Evolutionary conservation across 225 moss, liverwort and hornwort species (phyloP).

Genomic region (Climacium dendroides): DNA sequence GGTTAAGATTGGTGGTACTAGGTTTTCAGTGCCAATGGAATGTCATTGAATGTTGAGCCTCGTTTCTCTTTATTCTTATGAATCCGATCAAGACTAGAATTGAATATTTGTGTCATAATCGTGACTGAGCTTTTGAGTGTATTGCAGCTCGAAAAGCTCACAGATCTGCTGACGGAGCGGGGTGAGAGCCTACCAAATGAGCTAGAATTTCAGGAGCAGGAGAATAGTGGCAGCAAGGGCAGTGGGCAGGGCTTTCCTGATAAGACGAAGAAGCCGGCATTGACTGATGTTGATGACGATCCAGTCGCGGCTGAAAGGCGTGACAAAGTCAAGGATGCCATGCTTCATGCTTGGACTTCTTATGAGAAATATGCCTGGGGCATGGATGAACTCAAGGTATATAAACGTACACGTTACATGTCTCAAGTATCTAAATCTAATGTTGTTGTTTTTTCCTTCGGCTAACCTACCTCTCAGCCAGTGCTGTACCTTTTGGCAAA

Average conservation of each 20-base stretch:
- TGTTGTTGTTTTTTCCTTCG: not conserved
- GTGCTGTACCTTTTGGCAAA: not conserved
- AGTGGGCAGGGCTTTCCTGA: not conserved
- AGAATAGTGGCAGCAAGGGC: not conserved
- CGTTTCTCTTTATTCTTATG: not conserved
- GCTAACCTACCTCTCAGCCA: not conserved
- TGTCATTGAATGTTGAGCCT: not conserved
- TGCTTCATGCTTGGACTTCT: constrained; percentile 90
- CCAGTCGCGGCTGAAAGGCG: constrained; percentile 62
- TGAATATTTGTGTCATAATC: not conserved
- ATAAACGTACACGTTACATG: not conserved
- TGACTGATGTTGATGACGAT: constrained; percentile 44
- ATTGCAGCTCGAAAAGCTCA: constrained; percentile 23
- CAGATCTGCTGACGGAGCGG: constrained; percentile 20
- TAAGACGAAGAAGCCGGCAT: not conserved
- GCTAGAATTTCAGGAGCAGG: constrained; percentile 6
- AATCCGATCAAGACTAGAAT: not conserved
- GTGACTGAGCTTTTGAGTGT: not conserved
- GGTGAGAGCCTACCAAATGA: constrained; percentile 30
- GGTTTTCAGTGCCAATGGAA: not conserved
- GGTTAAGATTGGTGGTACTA: not conserved
- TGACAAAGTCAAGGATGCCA: constrained; percentile 83
- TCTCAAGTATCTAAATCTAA: not conserved
- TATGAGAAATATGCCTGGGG: constrained; percentile 97
- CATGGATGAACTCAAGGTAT: constrained; percentile 75